These are phyloP conservation scores for Lobosporangium transversale DNA, from an alignment of 192 early-diverging fungal genomes.

Conservation along the genomic window DNA sequence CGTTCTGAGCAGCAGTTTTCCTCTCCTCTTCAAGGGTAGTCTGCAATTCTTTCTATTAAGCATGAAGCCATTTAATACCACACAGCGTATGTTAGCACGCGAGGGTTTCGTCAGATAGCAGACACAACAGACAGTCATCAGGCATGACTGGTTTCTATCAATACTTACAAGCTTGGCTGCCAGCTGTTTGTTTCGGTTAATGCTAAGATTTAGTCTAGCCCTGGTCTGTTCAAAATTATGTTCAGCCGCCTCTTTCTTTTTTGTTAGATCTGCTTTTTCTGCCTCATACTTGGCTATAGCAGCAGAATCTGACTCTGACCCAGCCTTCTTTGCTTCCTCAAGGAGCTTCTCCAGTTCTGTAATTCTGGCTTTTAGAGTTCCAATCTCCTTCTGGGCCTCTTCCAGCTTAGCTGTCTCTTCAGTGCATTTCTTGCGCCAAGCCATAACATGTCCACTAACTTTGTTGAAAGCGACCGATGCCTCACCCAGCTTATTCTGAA, in stretches of 20 bases:
- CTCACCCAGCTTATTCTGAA: constrained; percentile 36
- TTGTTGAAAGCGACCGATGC: constrained; percentile 12
- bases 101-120: too few relatives aligned
- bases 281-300: constrained; percentile 9
- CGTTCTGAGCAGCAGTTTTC: constrained; percentile 52
- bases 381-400: constrained; percentile 30
- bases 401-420: constrained; percentile 31
- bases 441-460: constrained; percentile 24
- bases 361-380: constrained; percentile 30
- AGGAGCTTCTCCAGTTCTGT: constrained; percentile 54
- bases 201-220: constrained; percentile 8
- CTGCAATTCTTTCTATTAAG: constrained; percentile 37
- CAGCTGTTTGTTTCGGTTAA: constrained; percentile 11
- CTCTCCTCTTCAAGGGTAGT: constrained; percentile 17
- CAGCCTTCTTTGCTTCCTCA: constrained; percentile 44
- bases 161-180: background rate
- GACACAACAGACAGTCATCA: too few relatives aligned
- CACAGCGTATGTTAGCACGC: too few relatives aligned
- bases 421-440: constrained; percentile 24
- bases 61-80: background rate
- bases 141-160: too few relatives aligned
- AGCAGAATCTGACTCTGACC: constrained; percentile 10
- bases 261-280: constrained; percentile 17
- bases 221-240: constrained; percentile 26
- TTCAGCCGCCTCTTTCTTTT: constrained; percentile 16